A percentile compares a stretch with the other conserved stretches of the same genome.
phyloP scores from a whole-genome alignment of 1,284 basidiomycete species.

The Ustilago trichophora region DNA sequence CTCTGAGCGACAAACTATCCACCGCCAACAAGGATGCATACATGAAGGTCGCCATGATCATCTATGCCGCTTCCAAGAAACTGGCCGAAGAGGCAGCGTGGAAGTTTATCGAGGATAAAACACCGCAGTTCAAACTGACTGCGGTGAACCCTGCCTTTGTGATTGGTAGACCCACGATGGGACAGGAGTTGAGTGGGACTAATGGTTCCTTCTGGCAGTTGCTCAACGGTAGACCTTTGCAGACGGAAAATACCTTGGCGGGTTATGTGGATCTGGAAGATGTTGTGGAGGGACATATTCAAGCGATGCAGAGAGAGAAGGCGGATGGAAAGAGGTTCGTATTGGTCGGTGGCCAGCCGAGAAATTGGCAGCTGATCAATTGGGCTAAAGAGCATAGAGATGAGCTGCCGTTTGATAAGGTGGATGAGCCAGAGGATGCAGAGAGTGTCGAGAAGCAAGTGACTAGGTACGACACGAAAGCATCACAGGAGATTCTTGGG shows the following conservation, averaged over 20 bases:
- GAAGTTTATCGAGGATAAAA: conserved; percentile 19
- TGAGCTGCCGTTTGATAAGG: not conserved
- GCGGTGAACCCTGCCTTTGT: conserved; percentile 11
- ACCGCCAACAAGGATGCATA: not conserved
- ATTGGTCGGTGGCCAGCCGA: not conserved
- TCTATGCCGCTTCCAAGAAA: conserved; percentile 21
- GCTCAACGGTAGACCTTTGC: not conserved
- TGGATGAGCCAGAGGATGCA: not conserved
- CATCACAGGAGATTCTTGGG: not conserved
- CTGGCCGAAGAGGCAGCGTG: conserved; percentile 28
- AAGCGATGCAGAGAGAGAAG: conserved; percentile 7
- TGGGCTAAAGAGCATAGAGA: not conserved
- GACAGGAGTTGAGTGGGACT: not conserved
- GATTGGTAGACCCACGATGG: not conserved
- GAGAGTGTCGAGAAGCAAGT: not conserved
- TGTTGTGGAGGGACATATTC: not conserved
- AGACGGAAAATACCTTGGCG: not conserved
- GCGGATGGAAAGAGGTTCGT: conserved; percentile 8
- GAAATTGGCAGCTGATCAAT: not conserved
- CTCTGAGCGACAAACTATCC: not conserved
- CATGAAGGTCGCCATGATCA: not conserved
- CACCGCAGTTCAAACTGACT: conserved; percentile 5
- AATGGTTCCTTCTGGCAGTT: conserved; percentile 4
- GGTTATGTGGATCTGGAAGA: conserved; percentile 5
- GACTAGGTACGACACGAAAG: not conserved